Conservation (phyloP, 345 rosid species). For the Lumnitzera littorea region DNA sequence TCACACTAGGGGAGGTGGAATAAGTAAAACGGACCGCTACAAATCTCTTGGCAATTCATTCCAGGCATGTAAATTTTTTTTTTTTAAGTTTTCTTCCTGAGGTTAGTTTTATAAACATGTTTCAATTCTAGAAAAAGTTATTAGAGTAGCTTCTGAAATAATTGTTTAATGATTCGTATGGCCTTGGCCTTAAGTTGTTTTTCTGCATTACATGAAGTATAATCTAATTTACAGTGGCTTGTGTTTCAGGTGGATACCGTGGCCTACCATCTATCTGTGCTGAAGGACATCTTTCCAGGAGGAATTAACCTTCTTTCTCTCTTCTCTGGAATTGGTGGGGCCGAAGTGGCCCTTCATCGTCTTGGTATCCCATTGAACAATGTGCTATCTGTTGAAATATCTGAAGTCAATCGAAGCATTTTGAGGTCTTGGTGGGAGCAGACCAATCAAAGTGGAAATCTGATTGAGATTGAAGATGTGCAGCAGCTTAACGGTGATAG, state of each 20-base stretch:
- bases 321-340: slow-evolving; percentile 95
- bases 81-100: no score
- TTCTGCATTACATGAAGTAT: background rate
- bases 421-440: slow-evolving; percentile 81
- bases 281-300: slow-evolving; percentile 49
- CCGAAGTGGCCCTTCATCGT: slow-evolving; percentile 78
- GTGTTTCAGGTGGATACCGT: slow-evolving; percentile 82
- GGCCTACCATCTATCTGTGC: slow-evolving; percentile 73
- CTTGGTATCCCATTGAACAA: slow-evolving; percentile 55
- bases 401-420: slow-evolving; percentile 51
- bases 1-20: slow-evolving; percentile 96
- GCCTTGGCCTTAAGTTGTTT: background rate
- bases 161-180: background rate
- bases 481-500: slow-evolving; percentile 32
- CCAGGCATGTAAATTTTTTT: slow-evolving; percentile 33
- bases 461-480: slow-evolving; percentile 48
- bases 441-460: slow-evolving; percentile 67
- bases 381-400: slow-evolving; percentile 73
- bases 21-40: slow-evolving; percentile 69
- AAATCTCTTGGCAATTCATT: slow-evolving; percentile 93
- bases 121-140: no score
- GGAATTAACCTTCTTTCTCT: slow-evolving; percentile 77
- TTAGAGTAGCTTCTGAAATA: no score
- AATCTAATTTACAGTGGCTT: background rate
- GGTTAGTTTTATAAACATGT: no score